phyloP scores from a whole-genome alignment of 768 basidiomycete genomes.

The Boletus subcaerulescens region DNA sequence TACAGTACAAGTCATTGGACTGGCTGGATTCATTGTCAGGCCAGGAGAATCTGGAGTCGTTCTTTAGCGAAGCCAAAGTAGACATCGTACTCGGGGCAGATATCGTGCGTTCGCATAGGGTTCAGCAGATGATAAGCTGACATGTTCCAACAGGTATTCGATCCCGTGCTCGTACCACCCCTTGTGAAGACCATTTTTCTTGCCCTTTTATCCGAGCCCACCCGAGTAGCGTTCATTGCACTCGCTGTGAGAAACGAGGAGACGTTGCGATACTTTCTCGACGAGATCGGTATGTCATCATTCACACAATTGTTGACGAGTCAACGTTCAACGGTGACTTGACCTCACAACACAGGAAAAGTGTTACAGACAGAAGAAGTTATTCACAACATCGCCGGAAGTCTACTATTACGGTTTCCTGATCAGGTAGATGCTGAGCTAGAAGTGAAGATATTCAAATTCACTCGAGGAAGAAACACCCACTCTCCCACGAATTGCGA shows the following conservation, averaged over 20 bases:
- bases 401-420: slow-evolving; percentile 23
- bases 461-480: slow-evolving; percentile 24
- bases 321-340: neutral
- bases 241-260: slow-evolving; percentile 52
- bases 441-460: slow-evolving; percentile 45
- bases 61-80: slow-evolving; percentile 42
- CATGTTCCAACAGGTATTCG: slow-evolving; percentile 54
- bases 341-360: slow-evolving; percentile 12
- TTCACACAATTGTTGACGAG: neutral
- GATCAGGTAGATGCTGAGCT: slow-evolving; percentile 35
- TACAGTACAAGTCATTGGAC: slow-evolving; percentile 52
- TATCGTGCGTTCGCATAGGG: slow-evolving; percentile 38
- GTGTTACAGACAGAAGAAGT: slow-evolving; percentile 31
- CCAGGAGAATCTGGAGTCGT: slow-evolving; percentile 13
- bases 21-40: slow-evolving; percentile 60
- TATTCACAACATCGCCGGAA: slow-evolving; percentile 1
- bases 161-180: slow-evolving; percentile 57
- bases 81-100: slow-evolving; percentile 74
- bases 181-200: slow-evolving; percentile 48
- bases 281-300: slow-evolving; percentile 28
- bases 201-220: slow-evolving; percentile 22
- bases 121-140: neutral
- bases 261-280: slow-evolving; percentile 48
- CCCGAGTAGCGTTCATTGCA: slow-evolving; percentile 32
- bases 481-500: slow-evolving; percentile 3